Percentiles rank a stretch among this genome's conserved stretches.
Conservation (phyloP, 768 basidiomycete genomes). For the Favolaschia claudopus region DNA sequence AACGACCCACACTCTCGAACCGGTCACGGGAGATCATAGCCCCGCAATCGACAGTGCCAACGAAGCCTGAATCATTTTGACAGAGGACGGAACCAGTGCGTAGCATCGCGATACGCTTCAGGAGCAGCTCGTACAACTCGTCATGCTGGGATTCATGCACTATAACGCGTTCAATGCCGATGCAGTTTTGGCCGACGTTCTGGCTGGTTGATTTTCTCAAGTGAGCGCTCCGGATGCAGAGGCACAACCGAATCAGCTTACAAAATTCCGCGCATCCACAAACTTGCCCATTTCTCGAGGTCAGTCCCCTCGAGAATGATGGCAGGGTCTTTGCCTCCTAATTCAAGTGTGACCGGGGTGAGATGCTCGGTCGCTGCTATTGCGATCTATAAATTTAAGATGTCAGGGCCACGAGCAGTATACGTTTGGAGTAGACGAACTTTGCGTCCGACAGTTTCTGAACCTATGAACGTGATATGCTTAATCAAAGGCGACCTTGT, state of each 20-base stretch:
- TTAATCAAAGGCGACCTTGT: constrained; percentile 83
- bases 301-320: constrained; percentile 89
- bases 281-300: constrained; percentile 76
- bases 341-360: constrained; percentile 91
- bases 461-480: constrained; percentile 96
- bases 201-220: constrained; percentile 58
- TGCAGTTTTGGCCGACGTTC: constrained; percentile 95
- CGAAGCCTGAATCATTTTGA: constrained; percentile 69
- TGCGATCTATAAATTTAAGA: constrained; percentile 63
- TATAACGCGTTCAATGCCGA: constrained; percentile 93
- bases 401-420: not conserved
- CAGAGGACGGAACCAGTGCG: constrained; percentile 83
- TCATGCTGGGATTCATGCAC: constrained; percentile 84
- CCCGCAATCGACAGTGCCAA: constrained; percentile 83
- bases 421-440: constrained; percentile 44
- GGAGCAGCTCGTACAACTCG: constrained; percentile 70
- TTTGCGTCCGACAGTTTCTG: constrained; percentile 78
- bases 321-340: constrained; percentile 95
- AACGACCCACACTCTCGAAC: constrained; percentile 68
- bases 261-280: constrained; percentile 94
- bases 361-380: constrained; percentile 84
- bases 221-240: not conserved
- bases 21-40: constrained; percentile 83
- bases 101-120: constrained; percentile 69
- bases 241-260: constrained; percentile 48